A percentile compares a stretch with the other conserved stretches of the same genome.
phyloP scores from a whole-genome alignment of 306 rosid species.

The Echinosophora koreensis region DNA sequence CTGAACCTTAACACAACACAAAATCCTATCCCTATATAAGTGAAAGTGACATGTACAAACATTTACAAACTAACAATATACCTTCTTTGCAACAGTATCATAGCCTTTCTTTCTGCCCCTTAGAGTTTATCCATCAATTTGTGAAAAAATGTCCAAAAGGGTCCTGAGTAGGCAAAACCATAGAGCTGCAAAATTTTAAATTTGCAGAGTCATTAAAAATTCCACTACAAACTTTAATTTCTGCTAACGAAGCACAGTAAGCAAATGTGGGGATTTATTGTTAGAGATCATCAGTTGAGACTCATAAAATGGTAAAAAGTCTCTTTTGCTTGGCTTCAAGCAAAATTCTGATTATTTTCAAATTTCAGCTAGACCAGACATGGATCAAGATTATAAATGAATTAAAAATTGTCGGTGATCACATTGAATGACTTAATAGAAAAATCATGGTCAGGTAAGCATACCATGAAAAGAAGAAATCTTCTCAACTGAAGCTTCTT shows the following conservation, averaged over 20 bases:
- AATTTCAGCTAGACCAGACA: not conserved
- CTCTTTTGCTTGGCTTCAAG: not conserved
- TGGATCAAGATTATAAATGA: conserved; percentile 7
- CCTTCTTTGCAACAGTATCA: conserved; percentile 85
- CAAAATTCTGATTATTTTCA: not conserved
- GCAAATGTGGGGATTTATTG: no score
- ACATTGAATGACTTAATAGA: conserved; percentile 10
- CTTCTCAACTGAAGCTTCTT: conserved; percentile 88
- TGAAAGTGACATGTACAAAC: conserved; percentile 16
- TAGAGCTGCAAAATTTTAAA: conserved; percentile 69
- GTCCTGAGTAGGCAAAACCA: conserved; percentile 89
- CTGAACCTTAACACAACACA: conserved; percentile 24
- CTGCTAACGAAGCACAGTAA: conserved; percentile 11
- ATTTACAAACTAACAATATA: conserved; percentile 30
- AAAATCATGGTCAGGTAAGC: not conserved
- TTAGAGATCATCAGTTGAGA: no score
- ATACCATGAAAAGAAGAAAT: conserved; percentile 81
- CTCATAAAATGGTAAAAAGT: not conserved
- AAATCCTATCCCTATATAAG: not conserved
- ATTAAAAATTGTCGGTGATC: conserved; percentile 11
- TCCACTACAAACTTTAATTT: conserved; percentile 3
- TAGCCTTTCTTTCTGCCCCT: conserved; percentile 83
- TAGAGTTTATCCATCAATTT: conserved; percentile 80
- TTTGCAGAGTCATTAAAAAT: conserved; percentile 6
- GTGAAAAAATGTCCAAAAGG: conserved; percentile 96